phyloP scores from a whole-genome alignment of 2,329 filamentous ascomycete species.

The Sporothrix pseudoabietina region DNA sequence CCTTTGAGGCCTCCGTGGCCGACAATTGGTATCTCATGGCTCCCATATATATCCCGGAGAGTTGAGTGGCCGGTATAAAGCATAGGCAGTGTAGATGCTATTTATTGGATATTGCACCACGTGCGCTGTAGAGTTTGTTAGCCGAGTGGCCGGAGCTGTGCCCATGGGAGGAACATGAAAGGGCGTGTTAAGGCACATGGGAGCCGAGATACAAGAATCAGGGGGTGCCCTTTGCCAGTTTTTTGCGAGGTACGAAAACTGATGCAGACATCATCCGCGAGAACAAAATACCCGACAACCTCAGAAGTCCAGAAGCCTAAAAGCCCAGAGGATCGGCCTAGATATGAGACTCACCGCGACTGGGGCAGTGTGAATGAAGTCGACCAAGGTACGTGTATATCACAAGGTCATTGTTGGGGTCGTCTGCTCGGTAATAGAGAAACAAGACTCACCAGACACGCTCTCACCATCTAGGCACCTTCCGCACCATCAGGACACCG shows the following conservation, averaged over 20 bases:
- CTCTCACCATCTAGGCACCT: constrained; percentile 27
- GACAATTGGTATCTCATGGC: not conserved
- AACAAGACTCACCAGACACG: not conserved
- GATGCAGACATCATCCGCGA: not conserved
- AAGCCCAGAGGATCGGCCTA: not conserved
- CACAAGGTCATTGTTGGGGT: not conserved
- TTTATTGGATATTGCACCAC: not conserved
- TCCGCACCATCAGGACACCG: constrained; percentile 35
- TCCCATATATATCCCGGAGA: constrained; percentile 1
- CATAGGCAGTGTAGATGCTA: not conserved
- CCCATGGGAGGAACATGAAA: not conserved
- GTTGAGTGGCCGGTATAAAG: not conserved
- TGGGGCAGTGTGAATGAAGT: constrained; percentile 34
- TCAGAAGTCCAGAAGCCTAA: too few species aligned
- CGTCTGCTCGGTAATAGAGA: not conserved
- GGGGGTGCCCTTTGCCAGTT: not conserved
- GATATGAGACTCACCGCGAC: not conserved
- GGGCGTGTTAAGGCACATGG: not conserved
- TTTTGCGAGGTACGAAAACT: not conserved
- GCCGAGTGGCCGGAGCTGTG: not conserved
- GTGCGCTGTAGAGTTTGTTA: not conserved
- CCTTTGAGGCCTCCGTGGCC: too few species aligned
- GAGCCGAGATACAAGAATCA: not conserved
- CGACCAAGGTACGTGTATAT: constrained; percentile 33
- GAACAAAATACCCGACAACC: not conserved